A percentile compares a stretch with the other conserved stretches of the same genome.
Evolutionary conservation across 202 grass and related monocot genomes (phyloP).

Genomic region (Schoenoplectus triqueter): DNA sequence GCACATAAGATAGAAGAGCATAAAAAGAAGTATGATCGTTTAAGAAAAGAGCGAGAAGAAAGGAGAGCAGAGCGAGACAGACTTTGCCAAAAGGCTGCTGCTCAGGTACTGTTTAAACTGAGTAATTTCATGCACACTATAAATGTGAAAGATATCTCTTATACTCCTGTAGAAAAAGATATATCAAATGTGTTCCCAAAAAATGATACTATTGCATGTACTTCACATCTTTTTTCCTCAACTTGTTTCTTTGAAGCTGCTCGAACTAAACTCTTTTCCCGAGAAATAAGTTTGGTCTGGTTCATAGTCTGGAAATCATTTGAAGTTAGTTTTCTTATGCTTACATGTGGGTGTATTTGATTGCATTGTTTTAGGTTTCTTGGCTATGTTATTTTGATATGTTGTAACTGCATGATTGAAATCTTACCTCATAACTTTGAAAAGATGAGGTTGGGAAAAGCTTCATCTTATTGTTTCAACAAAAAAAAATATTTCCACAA

Average conservation of each 20-base stretch:
- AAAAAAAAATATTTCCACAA: not conserved
- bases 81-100: slow-evolving; percentile 60
- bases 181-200: not conserved
- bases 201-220: slow-evolving; percentile 2
- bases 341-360: not conserved
- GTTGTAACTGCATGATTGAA: not conserved
- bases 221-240: not conserved
- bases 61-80: slow-evolving; percentile 76
- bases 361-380: not conserved
- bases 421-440: not conserved
- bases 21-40: slow-evolving; percentile 77
- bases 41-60: slow-evolving; percentile 78
- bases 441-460: not conserved
- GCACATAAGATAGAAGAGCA: slow-evolving; percentile 90
- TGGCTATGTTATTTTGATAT: slow-evolving; percentile 15
- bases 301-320: slow-evolving; percentile 8
- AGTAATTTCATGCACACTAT: slow-evolving; percentile 3
- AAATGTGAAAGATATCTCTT: not conserved
- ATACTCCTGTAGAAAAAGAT: not conserved
- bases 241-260: not conserved
- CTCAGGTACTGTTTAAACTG: slow-evolving; percentile 52
- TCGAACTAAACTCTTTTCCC: slow-evolving; percentile 26
- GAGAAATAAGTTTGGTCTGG: slow-evolving; percentile 46
- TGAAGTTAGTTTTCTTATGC: slow-evolving; percentile 1
- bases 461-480: not conserved